Conservation (phyloP, 73 alveolate species). For the Durusdinium trenchii region DNA sequence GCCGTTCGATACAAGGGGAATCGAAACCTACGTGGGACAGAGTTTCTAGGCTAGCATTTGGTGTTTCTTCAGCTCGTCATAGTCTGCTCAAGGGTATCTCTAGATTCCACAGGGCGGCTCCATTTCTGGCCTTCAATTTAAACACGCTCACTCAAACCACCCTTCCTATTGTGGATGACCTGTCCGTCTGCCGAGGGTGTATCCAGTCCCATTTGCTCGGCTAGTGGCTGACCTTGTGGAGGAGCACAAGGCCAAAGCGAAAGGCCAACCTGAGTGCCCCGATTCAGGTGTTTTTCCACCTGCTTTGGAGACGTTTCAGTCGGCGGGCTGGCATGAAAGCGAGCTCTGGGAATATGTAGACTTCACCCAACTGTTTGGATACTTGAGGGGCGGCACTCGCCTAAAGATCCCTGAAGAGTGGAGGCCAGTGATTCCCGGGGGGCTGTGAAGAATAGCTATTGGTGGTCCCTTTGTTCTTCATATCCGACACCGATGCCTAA, state of each 20-base stretch:
- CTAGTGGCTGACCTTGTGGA: not conserved
- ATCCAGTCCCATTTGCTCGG: not conserved
- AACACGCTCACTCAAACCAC: not conserved
- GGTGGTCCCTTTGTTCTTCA: too few relatives aligned
- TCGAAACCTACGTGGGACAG: not conserved
- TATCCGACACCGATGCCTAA: too few relatives aligned
- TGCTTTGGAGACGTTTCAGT: not conserved
- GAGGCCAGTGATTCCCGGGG: not conserved
- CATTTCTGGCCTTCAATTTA: not conserved
- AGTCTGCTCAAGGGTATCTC: not conserved
- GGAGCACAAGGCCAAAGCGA: not conserved
- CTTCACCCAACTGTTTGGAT: not conserved
- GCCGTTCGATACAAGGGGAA: not conserved
- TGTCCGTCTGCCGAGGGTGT: not conserved
- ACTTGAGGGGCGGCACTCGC: not conserved
- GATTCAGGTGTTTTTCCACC: not conserved
- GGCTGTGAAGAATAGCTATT: too few relatives aligned
- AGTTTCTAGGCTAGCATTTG: not conserved
- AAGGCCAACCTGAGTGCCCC: not conserved
- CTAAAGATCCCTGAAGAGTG: not conserved
- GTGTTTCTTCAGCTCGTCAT: too few relatives aligned
- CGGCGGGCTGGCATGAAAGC: not conserved
- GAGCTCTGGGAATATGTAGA: not conserved
- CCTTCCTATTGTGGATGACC: not conserved
- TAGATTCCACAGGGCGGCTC: not conserved